phyloP scores from a whole-genome alignment of 768 basidiomycete genomes.

The Leccinum rimulosum region DNA sequence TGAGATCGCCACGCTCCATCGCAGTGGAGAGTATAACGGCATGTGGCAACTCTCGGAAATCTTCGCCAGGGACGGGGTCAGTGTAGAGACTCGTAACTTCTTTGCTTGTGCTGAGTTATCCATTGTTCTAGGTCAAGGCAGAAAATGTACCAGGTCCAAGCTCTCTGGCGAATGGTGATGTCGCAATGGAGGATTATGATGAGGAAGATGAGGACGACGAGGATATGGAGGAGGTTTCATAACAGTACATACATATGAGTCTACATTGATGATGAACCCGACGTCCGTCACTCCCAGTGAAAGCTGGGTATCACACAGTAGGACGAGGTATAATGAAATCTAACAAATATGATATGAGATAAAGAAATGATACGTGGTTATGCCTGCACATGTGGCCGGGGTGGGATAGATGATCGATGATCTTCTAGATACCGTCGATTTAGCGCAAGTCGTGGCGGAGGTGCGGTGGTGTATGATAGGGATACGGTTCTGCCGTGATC shows the following conservation, averaged over 20 bases:
- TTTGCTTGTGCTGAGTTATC: conserved; percentile 4
- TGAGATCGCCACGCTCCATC: conserved; percentile 74
- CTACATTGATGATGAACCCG: no score
- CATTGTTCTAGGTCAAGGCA: conserved; percentile 38
- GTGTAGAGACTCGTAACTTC: conserved; percentile 19
- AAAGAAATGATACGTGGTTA: no score
- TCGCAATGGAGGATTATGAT: conserved; percentile 38
- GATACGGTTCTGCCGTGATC: neutral
- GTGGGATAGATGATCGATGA: neutral
- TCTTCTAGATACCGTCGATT: conserved; percentile 4
- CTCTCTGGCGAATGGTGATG: conserved; percentile 21
- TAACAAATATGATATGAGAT: no score
- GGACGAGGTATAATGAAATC: no score
- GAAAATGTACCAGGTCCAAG: conserved; percentile 45
- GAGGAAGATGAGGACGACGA: conserved; percentile 59
- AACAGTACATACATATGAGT: conserved; percentile 4
- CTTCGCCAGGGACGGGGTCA: conserved; percentile 62
- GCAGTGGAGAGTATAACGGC: conserved; percentile 78
- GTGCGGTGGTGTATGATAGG: neutral
- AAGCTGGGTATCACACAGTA: no score
- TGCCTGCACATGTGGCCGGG: no score
- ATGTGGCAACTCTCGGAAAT: conserved; percentile 77
- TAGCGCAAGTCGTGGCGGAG: neutral
- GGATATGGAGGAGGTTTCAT: conserved; percentile 73
- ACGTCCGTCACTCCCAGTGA: no score